phyloP scores from a whole-genome alignment of 2,329 filamentous ascomycete species.

The Clarireedia homoeocarpa region DNA sequence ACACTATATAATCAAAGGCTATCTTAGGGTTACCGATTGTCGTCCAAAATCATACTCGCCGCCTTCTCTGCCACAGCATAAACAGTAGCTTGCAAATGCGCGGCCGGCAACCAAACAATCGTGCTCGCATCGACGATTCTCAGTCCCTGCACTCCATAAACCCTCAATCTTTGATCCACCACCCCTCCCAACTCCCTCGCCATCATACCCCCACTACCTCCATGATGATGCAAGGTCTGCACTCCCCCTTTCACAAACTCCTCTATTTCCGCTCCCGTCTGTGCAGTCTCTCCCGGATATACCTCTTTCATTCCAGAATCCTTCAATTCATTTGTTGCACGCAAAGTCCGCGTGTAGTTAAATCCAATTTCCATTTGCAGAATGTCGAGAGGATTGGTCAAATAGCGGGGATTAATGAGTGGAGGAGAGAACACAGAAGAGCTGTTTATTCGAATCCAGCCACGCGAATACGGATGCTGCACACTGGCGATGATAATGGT shows the following conservation, averaged over 20 bases:
- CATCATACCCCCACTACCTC: slow-evolving; percentile 9
- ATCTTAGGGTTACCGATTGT: background rate
- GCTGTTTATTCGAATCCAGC: slow-evolving; percentile 42
- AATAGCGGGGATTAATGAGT: slow-evolving; percentile 34
- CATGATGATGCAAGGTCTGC: slow-evolving; percentile 3
- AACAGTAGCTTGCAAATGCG: slow-evolving; percentile 19
- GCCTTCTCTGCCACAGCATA: slow-evolving; percentile 25
- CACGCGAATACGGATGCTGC: slow-evolving; percentile 46
- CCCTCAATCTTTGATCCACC: slow-evolving; percentile 21
- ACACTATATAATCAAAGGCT: too few relatives aligned
- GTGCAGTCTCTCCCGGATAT: background rate
- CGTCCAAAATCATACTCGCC: background rate
- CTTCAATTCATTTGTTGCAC: background rate
- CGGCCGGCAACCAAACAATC: slow-evolving; percentile 20
- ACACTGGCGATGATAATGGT: background rate
- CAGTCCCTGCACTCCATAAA: slow-evolving; percentile 23
- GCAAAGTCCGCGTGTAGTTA: slow-evolving; percentile 7
- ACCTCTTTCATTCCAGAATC: background rate
- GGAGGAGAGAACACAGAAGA: slow-evolving; percentile 30
- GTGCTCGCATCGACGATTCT: slow-evolving; percentile 24
- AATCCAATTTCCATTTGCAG: background rate
- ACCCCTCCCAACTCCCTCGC: slow-evolving; percentile 14
- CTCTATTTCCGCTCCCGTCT: background rate
- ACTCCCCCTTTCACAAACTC: background rate
- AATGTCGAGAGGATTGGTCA: slow-evolving; percentile 35